Evolutionary conservation across 352 stramenopile genomes (phyloP), one percentile per base, ranked within the genome.

Genomic region (Globisporangium lucens): DNA sequence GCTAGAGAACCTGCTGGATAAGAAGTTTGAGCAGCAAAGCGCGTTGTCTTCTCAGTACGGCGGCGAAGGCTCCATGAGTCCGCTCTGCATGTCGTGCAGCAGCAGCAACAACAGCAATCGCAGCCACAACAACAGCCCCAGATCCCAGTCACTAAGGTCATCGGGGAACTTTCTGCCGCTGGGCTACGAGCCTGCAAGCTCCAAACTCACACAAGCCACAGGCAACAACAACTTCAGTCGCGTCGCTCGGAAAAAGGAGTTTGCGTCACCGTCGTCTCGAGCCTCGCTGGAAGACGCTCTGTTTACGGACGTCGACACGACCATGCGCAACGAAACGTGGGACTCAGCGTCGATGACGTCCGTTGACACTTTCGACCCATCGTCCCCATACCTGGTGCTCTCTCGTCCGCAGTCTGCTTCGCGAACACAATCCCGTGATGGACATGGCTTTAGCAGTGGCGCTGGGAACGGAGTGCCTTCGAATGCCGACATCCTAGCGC

Each of bases 1-100:
- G 49, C 47, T 89, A 20, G 78, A 87, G 47, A 84, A 73, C 30
- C 60, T 90, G 9, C 69, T 90, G 0, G 73, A 81, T 52, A 86
- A 83, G 63, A 89, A 89, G 33, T 88, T 89, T 46, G 80, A 87
- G 63, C 74, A 83, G 38, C 78, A 61, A 8, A 61, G 55, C 4
- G 9, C 33, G 2, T 24, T 24, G 24, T 9, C 30, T 2, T 47
- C 55, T 61, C 55, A 58, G 27, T 68, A 72, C 20, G 51, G 30
- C 20, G 51, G 30, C 2, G 71, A 57, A 2, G 12, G 70, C 24
- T 68, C 70, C 43, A 68, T 66, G 3, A 75, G 66, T 61, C 61
- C 59, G 29, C 60, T 65, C 4, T 75, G 73, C 36, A 63, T 72
- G 33, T 80, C 75, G 2, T 79, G 75, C 49, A 68, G 67, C 60